These are phyloP conservation scores for Tephrocybe rancida DNA, from an alignment of 768 basidiomycete species.

Conservation along the genomic window DNA sequence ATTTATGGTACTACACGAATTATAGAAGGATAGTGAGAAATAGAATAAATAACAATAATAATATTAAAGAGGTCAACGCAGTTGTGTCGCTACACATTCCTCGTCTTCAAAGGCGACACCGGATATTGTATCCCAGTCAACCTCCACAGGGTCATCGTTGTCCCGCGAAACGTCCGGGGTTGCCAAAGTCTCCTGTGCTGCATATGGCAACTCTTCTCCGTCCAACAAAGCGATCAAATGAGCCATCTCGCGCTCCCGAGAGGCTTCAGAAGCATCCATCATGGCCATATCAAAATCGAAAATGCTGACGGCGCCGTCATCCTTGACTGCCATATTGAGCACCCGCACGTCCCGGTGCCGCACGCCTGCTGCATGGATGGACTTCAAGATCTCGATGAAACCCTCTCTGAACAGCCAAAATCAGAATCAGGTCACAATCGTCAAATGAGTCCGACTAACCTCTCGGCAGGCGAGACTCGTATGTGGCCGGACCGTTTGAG, in stretches of 20 bases:
- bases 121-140: not conserved
- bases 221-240: slow-evolving; percentile 9
- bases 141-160: slow-evolving; percentile 1
- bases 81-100: not conserved
- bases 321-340: slow-evolving; percentile 23
- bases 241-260: slow-evolving; percentile 12
- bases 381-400: slow-evolving; percentile 15
- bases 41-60: no score
- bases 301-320: slow-evolving; percentile 18
- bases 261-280: slow-evolving; percentile 5
- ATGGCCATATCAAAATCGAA: slow-evolving; percentile 28
- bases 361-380: slow-evolving; percentile 25
- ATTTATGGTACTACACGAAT: no score
- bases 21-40: no score
- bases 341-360: slow-evolving; percentile 26
- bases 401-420: slow-evolving; percentile 9
- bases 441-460: not conserved
- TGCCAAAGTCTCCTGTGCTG: not conserved
- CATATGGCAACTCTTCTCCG: slow-evolving; percentile 2
- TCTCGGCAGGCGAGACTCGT: slow-evolving; percentile 1
- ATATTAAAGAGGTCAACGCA: not conserved
- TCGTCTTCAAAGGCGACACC: not conserved
- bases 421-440: not conserved
- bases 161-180: not conserved
- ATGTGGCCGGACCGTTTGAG: not conserved